Evolutionary conservation across 768 basidiomycete species (phyloP).

Genomic region (Tulasnella sp.): DNA sequence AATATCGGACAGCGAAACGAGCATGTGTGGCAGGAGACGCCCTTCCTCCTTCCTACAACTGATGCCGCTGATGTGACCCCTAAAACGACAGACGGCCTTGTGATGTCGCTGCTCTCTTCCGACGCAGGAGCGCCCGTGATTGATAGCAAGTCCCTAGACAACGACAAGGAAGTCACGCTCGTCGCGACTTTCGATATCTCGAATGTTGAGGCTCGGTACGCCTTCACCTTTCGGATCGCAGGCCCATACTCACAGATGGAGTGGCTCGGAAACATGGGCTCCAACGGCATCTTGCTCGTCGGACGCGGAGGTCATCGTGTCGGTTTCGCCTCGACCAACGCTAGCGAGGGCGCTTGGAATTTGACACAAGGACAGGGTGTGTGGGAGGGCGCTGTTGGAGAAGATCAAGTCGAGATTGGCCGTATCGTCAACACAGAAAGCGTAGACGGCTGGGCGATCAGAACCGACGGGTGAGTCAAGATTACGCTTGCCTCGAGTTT

Average conservation of each 20-base stretch:
- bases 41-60: slow-evolving; percentile 9
- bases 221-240: slow-evolving; percentile 14
- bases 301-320: slow-evolving; percentile 3
- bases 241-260: slow-evolving; percentile 5
- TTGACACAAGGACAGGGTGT: neutral
- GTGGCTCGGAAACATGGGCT: slow-evolving; percentile 14
- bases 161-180: slow-evolving; percentile 6
- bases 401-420: slow-evolving; percentile 3
- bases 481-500: neutral
- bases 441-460: slow-evolving; percentile 7
- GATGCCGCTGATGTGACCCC: neutral
- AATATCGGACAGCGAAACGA: neutral
- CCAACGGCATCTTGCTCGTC: slow-evolving; percentile 10
- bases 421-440: slow-evolving; percentile 1
- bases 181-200: slow-evolving; percentile 5
- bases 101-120: slow-evolving; percentile 4
- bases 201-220: slow-evolving; percentile 1
- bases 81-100: neutral
- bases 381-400: neutral
- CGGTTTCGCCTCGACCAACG: neutral
- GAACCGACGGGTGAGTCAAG: slow-evolving; percentile 4
- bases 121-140: neutral
- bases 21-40: slow-evolving; percentile 6
- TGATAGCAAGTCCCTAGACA: neutral
- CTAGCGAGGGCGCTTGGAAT: neutral